Percentiles rank a stretch among this genome's conserved stretches.
Conservation (phyloP, 2,329 filamentous ascomycete genomes). For the Trichoderma sp. region DNA sequence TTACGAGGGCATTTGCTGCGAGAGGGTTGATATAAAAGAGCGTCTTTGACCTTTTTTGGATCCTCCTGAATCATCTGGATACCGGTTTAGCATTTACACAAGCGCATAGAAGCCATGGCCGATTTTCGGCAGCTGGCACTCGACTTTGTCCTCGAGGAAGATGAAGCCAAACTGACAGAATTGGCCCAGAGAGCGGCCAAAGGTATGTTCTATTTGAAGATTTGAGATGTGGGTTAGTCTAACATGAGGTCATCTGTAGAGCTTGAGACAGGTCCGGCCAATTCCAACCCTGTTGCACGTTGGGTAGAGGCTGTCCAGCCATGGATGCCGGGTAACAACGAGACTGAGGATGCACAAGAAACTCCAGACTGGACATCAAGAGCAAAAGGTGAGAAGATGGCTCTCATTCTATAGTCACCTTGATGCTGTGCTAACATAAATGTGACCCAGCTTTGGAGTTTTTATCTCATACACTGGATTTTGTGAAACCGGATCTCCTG, state of each 20-base stretch:
- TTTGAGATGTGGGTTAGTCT: neutral
- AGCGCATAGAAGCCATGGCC: constrained; percentile 39
- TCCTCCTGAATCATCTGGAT: neutral
- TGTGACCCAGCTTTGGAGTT: constrained; percentile 50
- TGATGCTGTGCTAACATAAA: neutral
- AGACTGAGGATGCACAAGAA: constrained; percentile 41
- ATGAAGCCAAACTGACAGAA: constrained; percentile 39
- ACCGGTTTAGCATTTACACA: neutral
- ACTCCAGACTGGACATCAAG: constrained; percentile 52
- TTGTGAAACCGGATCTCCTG: constrained; percentile 45
- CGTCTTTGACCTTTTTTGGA: neutral
- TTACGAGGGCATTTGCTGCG: neutral
- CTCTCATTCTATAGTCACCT: neutral
- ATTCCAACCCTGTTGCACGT: constrained; percentile 48
- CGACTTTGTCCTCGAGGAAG: constrained; percentile 54
- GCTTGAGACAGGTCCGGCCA: constrained; percentile 44
- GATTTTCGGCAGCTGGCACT: constrained; percentile 53
- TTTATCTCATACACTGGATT: constrained; percentile 51
- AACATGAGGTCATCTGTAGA: constrained; percentile 30
- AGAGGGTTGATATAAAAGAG: neutral
- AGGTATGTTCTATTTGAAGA: constrained; percentile 29
- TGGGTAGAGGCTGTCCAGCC: constrained; percentile 56
- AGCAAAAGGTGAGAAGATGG: constrained; percentile 44
- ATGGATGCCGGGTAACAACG: constrained; percentile 50
- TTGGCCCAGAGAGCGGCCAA: constrained; percentile 48